Percentiles rank a stretch among this genome's conserved stretches.
Evolutionary conservation across 371 early-diverging fungal species (phyloP).

Genomic region (Mortierella sp.): DNA sequence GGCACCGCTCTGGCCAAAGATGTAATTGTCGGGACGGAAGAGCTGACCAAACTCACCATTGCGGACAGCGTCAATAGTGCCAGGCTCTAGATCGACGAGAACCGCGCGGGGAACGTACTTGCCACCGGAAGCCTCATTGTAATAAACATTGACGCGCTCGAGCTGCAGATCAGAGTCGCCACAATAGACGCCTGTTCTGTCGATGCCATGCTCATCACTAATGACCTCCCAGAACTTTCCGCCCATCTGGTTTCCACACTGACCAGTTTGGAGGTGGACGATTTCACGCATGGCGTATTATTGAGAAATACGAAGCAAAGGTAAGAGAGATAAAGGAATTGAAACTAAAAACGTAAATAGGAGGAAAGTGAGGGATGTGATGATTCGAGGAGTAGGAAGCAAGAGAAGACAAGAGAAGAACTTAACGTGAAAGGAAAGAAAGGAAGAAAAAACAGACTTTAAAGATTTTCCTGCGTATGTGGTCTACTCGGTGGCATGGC

Average conservation of each 20-base stretch:
- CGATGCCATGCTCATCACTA: conserved; percentile 93
- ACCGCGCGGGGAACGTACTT: conserved; percentile 97
- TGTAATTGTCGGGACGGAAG: conserved; percentile 90
- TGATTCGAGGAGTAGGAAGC: too few relatives aligned
- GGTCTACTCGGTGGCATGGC: too few relatives aligned
- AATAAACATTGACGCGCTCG: conserved; percentile 99
- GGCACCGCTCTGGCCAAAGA: conserved; percentile 91
- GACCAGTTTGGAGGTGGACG: conserved; percentile 99
- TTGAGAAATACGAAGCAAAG: too few relatives aligned
- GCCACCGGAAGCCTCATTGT: conserved; percentile 89
- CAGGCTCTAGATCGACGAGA: conserved; percentile 99
- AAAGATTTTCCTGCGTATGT: too few relatives aligned
- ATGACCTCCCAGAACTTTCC: conserved; percentile 71
- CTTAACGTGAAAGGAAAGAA: too few relatives aligned
- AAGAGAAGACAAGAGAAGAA: too few relatives aligned
- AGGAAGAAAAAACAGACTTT: too few relatives aligned
- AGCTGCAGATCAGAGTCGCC: conserved; percentile 93
- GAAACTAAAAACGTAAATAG: too few relatives aligned
- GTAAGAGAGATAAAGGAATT: too few relatives aligned
- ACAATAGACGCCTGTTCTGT: conserved; percentile 76
- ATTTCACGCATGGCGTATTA: conserved; percentile 96
- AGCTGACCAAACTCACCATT: conserved; percentile 72
- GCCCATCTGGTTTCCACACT: conserved; percentile 88
- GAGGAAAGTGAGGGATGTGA: too few relatives aligned
- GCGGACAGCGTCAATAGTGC: conserved; percentile 97